Conservation (phyloP, 164 flowering plant genomes). For the Protea cynaroides region DNA sequence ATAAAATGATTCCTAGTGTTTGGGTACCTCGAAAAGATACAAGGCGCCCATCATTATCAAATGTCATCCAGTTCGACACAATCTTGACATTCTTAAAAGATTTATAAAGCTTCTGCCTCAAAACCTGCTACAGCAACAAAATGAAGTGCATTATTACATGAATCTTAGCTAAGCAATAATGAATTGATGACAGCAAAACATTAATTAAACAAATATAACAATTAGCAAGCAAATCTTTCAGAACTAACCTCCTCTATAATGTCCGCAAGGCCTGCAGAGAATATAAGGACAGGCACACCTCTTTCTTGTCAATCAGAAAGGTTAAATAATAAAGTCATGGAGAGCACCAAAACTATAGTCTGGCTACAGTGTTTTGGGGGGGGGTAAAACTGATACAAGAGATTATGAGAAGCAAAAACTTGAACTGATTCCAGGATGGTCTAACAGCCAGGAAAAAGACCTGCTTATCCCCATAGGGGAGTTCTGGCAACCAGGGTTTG, state of each 20-base stretch:
- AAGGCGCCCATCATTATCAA: slow-evolving; percentile 58
- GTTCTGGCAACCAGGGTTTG: background rate
- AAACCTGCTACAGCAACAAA: slow-evolving; percentile 41
- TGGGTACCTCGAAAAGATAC: slow-evolving; percentile 73
- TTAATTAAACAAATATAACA: background rate
- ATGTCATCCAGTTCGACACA: slow-evolving; percentile 82
- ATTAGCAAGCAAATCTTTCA: background rate
- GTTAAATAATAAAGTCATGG: slow-evolving; percentile 3
- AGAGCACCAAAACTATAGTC: background rate
- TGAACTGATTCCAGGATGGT: no score
- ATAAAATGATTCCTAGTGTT: background rate
- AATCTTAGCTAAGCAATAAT: background rate
- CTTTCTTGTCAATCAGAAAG: slow-evolving; percentile 49
- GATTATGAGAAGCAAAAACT: no score
- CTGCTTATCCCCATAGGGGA: no score
- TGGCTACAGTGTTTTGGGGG: no score
- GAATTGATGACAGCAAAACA: no score
- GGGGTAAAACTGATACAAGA: background rate
- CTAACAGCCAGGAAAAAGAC: no score
- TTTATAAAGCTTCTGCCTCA: slow-evolving; percentile 80
- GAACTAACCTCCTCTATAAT: slow-evolving; percentile 87
- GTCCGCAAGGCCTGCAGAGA: slow-evolving; percentile 98
- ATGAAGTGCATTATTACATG: background rate
- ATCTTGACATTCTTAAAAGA: slow-evolving; percentile 74
- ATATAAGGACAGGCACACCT: slow-evolving; percentile 80